Evolutionary conservation across 345 rosid genomes (phyloP).

Genomic region (Gossypium stocksii): DNA sequence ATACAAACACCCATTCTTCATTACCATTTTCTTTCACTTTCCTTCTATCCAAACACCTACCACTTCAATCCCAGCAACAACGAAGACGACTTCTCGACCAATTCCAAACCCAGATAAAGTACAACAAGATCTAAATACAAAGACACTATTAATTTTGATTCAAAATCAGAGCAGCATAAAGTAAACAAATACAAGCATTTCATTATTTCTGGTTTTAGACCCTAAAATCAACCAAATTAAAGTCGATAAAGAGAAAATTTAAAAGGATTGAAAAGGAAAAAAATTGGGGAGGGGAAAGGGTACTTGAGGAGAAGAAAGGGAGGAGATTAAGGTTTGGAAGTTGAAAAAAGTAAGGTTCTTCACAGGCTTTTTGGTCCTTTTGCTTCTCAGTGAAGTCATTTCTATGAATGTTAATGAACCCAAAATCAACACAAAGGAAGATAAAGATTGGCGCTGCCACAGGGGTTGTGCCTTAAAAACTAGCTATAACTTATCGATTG

Average conservation of each 20-base stretch:
- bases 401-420: neutral
- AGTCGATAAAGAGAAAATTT: neutral
- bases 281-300: too few relatives aligned
- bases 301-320: slow-evolving; percentile 21
- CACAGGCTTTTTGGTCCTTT: neutral
- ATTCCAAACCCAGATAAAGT: too few relatives aligned
- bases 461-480: too few relatives aligned
- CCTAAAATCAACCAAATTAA: slow-evolving; percentile 30
- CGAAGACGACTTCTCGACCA: too few relatives aligned
- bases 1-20: too few relatives aligned
- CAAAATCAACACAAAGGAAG: too few relatives aligned
- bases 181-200: slow-evolving; percentile 32
- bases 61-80: too few relatives aligned
- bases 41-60: too few relatives aligned
- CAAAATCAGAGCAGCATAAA: slow-evolving; percentile 22
- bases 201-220: slow-evolving; percentile 28
- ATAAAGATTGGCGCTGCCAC: too few relatives aligned
- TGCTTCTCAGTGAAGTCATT: neutral
- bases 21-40: too few relatives aligned
- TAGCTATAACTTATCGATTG: too few relatives aligned
- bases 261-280: neutral
- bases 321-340: slow-evolving; percentile 18
- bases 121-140: too few relatives aligned
- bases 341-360: neutral
- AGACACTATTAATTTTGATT: neutral